Percentiles rank a stretch among this genome's conserved stretches.
These are phyloP conservation scores for Ophiocordyceps camponoti-leonardi DNA, from an alignment of 2,329 filamentous ascomycete genomes.

Conservation along the genomic window DNA sequence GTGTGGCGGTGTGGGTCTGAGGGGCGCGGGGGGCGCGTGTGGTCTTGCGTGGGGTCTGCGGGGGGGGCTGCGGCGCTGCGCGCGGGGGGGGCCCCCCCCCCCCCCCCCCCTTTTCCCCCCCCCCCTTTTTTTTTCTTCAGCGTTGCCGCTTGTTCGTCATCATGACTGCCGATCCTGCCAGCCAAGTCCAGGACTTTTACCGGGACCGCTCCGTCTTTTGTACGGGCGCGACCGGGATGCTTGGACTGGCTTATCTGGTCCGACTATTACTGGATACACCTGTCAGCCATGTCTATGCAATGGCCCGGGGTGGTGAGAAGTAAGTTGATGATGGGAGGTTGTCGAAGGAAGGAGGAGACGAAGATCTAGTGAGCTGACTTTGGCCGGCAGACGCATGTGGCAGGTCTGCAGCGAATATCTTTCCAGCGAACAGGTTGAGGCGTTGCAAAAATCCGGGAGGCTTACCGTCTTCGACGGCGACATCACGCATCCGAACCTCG, in stretches of 20 bases:
- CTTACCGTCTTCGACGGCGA: background rate
- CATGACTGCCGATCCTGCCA: background rate
- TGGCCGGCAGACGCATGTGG: background rate
- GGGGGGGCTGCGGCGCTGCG: too few species aligned
- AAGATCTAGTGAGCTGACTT: background rate
- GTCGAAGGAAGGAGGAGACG: background rate
- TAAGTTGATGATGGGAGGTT: background rate
- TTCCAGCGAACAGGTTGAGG: background rate
- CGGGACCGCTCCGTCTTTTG: background rate
- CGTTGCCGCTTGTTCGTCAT: background rate
- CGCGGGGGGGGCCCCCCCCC: too few species aligned
- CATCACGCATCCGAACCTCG: background rate
- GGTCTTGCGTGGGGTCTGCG: too few species aligned
- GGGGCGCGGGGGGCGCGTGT: too few species aligned
- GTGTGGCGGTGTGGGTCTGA: too few species aligned
- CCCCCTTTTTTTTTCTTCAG: too few species aligned
- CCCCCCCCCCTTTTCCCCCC: too few species aligned
- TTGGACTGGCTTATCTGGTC: background rate
- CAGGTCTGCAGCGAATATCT: background rate
- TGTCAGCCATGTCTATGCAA: background rate
- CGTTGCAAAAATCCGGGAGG: background rate
- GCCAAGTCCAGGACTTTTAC: background rate
- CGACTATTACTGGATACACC: background rate
- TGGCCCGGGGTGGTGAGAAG: background rate
- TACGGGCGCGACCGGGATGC: background rate